Percentiles rank a stretch among this genome's conserved stretches.
Conservation (phyloP, 768 basidiomycete genomes). For the Pholiota conissans region DNA sequence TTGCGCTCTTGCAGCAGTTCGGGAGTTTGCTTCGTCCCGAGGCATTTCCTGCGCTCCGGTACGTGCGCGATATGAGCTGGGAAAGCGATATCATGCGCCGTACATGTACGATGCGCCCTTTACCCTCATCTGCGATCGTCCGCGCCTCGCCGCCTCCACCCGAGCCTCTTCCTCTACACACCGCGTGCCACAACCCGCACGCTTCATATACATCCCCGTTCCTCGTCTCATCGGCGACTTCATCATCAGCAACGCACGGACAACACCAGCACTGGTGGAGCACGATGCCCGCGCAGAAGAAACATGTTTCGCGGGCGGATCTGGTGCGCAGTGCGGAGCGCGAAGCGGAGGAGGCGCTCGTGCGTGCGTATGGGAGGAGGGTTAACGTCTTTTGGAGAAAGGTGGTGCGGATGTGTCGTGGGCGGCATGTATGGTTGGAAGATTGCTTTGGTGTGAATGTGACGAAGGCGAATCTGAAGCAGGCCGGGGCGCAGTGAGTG, state of each 20-base stretch:
- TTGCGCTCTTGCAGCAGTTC: constrained; percentile 66
- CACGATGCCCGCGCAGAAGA: not conserved
- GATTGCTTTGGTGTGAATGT: constrained; percentile 63
- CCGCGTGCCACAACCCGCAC: not conserved
- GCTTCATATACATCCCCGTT: not conserved
- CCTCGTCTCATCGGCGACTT: too few species aligned
- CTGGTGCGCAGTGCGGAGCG: not conserved
- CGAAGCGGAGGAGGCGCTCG: constrained; percentile 3
- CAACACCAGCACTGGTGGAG: not conserved
- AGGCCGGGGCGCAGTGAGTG: not conserved
- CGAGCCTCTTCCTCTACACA: not conserved
- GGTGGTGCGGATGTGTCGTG: constrained; percentile 49
- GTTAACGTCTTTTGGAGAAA: constrained; percentile 45
- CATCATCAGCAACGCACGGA: too few species aligned
- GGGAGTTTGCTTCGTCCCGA: constrained; percentile 53
- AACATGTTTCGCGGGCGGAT: not conserved
- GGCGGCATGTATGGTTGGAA: constrained; percentile 62
- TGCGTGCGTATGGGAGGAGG: constrained; percentile 13
- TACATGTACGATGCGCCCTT: constrained; percentile 19
- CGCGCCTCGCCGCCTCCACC: not conserved
- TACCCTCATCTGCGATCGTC: not conserved
- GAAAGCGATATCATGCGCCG: constrained; percentile 56
- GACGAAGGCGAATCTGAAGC: constrained; percentile 28
- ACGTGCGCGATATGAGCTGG: constrained; percentile 65
- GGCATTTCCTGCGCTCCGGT: constrained; percentile 62